Conservation (phyloP, 306 rosid species). For the Fagus sylvatica region DNA sequence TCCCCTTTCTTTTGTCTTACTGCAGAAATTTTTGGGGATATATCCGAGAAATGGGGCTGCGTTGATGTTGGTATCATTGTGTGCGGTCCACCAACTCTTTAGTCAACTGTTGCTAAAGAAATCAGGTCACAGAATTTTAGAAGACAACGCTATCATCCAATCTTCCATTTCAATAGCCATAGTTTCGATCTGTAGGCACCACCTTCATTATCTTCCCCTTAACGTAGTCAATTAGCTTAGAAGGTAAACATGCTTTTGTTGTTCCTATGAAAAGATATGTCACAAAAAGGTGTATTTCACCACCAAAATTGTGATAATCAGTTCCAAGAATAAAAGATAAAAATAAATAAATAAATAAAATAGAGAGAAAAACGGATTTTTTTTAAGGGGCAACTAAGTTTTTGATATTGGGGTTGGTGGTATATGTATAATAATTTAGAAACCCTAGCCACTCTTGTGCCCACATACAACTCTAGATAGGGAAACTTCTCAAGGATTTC, state of each 20-base stretch:
- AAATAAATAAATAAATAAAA: too few relatives aligned
- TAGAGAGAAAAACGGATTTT: too few relatives aligned
- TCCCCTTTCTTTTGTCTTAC: neutral
- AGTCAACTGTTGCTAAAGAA: conserved; percentile 73
- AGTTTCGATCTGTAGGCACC: conserved; percentile 75
- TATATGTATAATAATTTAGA: too few relatives aligned
- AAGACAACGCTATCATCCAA: conserved; percentile 54
- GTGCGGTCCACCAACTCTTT: conserved; percentile 87
- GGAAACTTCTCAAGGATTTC: too few relatives aligned
- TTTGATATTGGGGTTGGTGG: too few relatives aligned
- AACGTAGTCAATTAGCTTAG: neutral
- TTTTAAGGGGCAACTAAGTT: too few relatives aligned
- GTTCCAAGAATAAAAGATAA: too few relatives aligned
- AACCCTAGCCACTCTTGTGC: too few relatives aligned
- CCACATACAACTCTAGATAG: too few relatives aligned
- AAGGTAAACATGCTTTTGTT: neutral
- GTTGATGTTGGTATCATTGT: conserved; percentile 79
- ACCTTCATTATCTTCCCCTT: neutral
- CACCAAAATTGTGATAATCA: too few relatives aligned
- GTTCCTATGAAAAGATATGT: too few relatives aligned
- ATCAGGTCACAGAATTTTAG: conserved; percentile 61
- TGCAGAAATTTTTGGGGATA: conserved; percentile 63
- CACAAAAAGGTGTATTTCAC: too few relatives aligned
- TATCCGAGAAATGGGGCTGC: conserved; percentile 62
- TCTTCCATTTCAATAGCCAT: conserved; percentile 89